phyloP scores from a whole-genome alignment of 2,329 filamentous ascomycete species.

The Pseudohalonectria lignicola region DNA sequence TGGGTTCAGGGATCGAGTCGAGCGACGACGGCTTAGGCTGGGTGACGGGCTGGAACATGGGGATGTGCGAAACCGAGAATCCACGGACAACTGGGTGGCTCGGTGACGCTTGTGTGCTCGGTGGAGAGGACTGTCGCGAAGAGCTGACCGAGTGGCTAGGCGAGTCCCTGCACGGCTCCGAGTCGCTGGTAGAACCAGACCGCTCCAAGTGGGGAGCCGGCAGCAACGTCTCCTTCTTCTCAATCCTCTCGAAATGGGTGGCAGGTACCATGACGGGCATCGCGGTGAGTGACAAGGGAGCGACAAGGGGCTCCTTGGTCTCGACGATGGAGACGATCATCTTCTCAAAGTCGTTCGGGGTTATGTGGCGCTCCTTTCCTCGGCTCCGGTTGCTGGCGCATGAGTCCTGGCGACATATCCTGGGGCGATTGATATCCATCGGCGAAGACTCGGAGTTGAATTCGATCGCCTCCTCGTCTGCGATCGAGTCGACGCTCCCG shows the following conservation, averaged over 20 bases:
- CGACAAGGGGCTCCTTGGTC: constrained; percentile 59
- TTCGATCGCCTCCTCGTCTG: constrained; percentile 56
- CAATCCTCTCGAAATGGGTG: constrained; percentile 30
- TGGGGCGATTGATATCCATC: constrained; percentile 52
- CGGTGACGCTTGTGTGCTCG: constrained; percentile 32
- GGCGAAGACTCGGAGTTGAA: constrained; percentile 42
- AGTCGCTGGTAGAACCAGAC: constrained; percentile 32
- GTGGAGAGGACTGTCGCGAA: constrained; percentile 18
- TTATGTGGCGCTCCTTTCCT: constrained; percentile 76
- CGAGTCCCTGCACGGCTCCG: constrained; percentile 46
- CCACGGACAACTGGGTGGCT: constrained; percentile 65
- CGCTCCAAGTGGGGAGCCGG: constrained; percentile 19
- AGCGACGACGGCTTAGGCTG: constrained; percentile 33
- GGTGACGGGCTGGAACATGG: constrained; percentile 29
- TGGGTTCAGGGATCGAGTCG: constrained; percentile 47
- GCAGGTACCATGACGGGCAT: background rate
- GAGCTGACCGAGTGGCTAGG: constrained; percentile 40
- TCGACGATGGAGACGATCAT: constrained; percentile 92
- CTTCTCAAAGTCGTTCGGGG: constrained; percentile 84
- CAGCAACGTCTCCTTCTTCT: constrained; percentile 13
- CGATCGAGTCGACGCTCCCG: constrained; percentile 64
- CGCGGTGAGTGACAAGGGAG: constrained; percentile 30
- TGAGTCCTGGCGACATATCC: constrained; percentile 61
- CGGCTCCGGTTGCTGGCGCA: constrained; percentile 59
- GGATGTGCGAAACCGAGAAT: constrained; percentile 68